A percentile compares a stretch with the other conserved stretches of the same genome.
Conservation (phyloP, 2,329 filamentous ascomycete species). For the Colletotrichum brevisporum region DNA sequence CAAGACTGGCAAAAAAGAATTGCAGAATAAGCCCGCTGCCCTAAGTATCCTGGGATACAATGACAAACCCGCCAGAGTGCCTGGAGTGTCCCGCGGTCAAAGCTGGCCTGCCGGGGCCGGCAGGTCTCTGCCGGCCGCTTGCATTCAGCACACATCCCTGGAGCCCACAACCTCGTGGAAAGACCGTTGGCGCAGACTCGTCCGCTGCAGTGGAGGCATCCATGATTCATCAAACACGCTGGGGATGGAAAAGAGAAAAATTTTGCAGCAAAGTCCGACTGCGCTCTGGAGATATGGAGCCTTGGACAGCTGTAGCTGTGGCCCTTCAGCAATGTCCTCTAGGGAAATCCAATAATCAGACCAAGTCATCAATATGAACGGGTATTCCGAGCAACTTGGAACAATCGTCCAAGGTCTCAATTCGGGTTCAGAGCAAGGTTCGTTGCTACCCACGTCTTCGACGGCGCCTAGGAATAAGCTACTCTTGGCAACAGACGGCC, state of each 20-base stretch:
- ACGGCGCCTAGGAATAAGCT: conserved; percentile 27
- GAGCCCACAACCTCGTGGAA: conserved; percentile 34
- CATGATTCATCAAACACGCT: conserved; percentile 36
- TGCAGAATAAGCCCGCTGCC: not conserved
- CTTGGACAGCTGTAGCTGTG: no score
- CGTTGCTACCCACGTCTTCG: not conserved
- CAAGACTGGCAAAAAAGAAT: not conserved
- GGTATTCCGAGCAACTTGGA: not conserved
- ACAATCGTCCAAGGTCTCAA: conserved; percentile 16
- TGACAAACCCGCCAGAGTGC: conserved; percentile 25
- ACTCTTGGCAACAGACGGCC: conserved; percentile 30
- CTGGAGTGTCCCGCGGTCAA: conserved; percentile 21
- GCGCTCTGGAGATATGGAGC: not conserved
- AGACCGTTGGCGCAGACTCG: conserved; percentile 34
- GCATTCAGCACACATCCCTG: conserved; percentile 25
- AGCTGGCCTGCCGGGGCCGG: conserved; percentile 21
- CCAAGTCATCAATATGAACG: not conserved
- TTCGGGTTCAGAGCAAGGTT: not conserved
- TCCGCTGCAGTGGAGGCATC: conserved; percentile 23
- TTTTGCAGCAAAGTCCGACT: not conserved
- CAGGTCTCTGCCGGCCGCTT: conserved; percentile 32
- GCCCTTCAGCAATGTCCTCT: not conserved
- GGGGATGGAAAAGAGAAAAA: not conserved
- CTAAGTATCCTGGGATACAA: conserved; percentile 4
- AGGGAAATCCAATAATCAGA: not conserved